Base-by-base conservation (phyloP, 495 filamentous ascomycete genomes). In the Penicillium goetzii region DNA sequence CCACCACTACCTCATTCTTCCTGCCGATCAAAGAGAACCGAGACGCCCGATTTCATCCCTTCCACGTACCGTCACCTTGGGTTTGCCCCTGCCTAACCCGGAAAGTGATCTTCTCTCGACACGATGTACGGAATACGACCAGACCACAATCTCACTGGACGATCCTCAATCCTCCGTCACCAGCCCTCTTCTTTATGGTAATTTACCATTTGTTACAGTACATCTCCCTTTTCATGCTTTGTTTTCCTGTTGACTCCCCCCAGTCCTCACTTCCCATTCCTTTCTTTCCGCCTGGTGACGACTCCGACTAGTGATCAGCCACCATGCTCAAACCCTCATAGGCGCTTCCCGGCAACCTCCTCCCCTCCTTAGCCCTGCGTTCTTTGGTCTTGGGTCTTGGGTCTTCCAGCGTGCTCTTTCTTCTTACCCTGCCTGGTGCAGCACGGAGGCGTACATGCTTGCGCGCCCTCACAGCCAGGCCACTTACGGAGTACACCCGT, bases 281-380 rank as follows among this genome's bases (percentile, higher is more conserved):
- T 71, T 71, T 70, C 67, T 64, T 69, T 74, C 66, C 62, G 28
- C 58, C 60, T 64, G 66, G 69, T 68, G 64, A 66, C 64, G 56
- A 58, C 56, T 38, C 25, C 19, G 28, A 69, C 67, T 71, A 68
- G 62, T 62, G 70, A 76, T 72, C 69, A 75, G 70, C 71, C 69
- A 75, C 72, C 65, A 67, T 68, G 70, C 72, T 71, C 74, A 73
- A 72, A 63, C 68, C 69, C 65, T 60, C 55, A 30, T 58, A 32
- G 53, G 69, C 69, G 67, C 69, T 70, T 72, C 67, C 64, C 63
- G 66, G 63, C 62, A 67, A 66, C 70, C 65, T 60, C 57, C 65
- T 58, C 60, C 58, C 74, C 66, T 58, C 60, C 45, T 32, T 30
- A 33, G 40, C 56, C 38, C 56, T 34, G 23, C 23, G 47, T 51